phyloP scores from a whole-genome alignment of 2,329 filamentous ascomycete genomes.

The Fusarium longipes region DNA sequence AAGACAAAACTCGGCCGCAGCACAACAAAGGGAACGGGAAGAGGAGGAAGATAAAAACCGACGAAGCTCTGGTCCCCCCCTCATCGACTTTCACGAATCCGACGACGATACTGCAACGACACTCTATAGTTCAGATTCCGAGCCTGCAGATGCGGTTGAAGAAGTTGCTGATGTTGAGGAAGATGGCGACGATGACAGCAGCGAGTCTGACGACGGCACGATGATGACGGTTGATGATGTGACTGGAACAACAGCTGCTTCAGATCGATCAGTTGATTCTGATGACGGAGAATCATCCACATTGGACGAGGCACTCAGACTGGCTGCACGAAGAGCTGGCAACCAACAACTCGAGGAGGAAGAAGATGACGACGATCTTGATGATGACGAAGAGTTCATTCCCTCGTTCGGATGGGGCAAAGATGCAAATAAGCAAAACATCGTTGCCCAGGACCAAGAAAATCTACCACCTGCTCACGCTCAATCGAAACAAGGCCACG shows the following conservation, averaged over 20 bases:
- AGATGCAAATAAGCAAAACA: constrained; percentile 57
- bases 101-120: constrained; percentile 78
- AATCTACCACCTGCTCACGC: constrained; percentile 38
- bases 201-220: constrained; percentile 78
- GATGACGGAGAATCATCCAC: constrained; percentile 75
- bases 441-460: constrained; percentile 57
- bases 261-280: constrained; percentile 68
- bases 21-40: constrained; percentile 64
- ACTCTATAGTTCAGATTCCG: constrained; percentile 76
- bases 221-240: constrained; percentile 86
- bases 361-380: constrained; percentile 62
- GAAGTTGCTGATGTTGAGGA: constrained; percentile 66
- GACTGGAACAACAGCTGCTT: constrained; percentile 74
- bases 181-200: constrained; percentile 59
- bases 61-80: constrained; percentile 74
- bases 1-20: constrained; percentile 70
- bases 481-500: constrained; percentile 28
- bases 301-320: constrained; percentile 80
- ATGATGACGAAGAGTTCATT: constrained; percentile 75
- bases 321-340: constrained; percentile 80
- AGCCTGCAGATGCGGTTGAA: constrained; percentile 65
- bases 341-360: constrained; percentile 72
- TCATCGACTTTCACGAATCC: constrained; percentile 72
- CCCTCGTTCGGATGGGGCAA: constrained; percentile 81
- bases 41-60: constrained; percentile 71